Percentiles rank a stretch among this genome's conserved stretches.
Evolutionary conservation across 2,329 filamentous ascomycete genomes (phyloP).

Genomic region (Plenodomus biglobosus): DNA sequence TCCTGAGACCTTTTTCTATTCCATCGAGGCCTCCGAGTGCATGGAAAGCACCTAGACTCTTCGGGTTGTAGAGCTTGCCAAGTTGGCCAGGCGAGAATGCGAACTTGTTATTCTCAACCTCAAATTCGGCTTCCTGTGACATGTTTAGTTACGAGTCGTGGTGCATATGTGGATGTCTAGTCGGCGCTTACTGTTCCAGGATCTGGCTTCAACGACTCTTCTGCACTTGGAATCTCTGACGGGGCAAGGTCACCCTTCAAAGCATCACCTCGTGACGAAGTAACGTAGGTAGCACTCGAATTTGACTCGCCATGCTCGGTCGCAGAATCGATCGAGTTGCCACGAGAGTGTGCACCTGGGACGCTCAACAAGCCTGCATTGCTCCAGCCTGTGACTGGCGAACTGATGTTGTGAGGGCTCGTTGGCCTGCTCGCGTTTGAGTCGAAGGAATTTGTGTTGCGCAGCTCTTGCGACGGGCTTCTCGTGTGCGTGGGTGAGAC

Average conservation of each 20-base stretch:
- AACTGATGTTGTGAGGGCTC: conserved; percentile 69
- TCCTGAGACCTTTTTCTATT: conserved; percentile 71
- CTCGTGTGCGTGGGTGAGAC: conserved; percentile 28
- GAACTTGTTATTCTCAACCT: conserved; percentile 73
- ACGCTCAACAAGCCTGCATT: conserved; percentile 65
- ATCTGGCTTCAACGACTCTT: conserved; percentile 73
- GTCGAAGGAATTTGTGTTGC: conserved; percentile 64
- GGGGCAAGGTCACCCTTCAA: conserved; percentile 47
- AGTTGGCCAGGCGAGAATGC: conserved; percentile 81
- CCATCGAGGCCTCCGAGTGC: conserved; percentile 73
- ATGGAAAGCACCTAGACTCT: conserved; percentile 72
- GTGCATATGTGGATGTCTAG: neutral
- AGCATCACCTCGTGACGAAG: conserved; percentile 47
- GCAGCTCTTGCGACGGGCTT: conserved; percentile 51
- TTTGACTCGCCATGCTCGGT: conserved; percentile 56
- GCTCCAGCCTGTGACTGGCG: conserved; percentile 58
- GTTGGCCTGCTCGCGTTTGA: conserved; percentile 64
- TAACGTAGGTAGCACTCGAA: conserved; percentile 61
- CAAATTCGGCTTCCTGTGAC: conserved; percentile 60
- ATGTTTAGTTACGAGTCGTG: neutral
- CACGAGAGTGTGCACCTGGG: conserved; percentile 63
- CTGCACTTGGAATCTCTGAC: conserved; percentile 62
- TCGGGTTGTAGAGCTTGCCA: conserved; percentile 78
- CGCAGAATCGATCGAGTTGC: conserved; percentile 67
- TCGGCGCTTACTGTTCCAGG: conserved; percentile 59